These are phyloP conservation scores for Corrigiola litoralis DNA, from an alignment of 179 eudicot genomes.

Conservation along the genomic window DNA sequence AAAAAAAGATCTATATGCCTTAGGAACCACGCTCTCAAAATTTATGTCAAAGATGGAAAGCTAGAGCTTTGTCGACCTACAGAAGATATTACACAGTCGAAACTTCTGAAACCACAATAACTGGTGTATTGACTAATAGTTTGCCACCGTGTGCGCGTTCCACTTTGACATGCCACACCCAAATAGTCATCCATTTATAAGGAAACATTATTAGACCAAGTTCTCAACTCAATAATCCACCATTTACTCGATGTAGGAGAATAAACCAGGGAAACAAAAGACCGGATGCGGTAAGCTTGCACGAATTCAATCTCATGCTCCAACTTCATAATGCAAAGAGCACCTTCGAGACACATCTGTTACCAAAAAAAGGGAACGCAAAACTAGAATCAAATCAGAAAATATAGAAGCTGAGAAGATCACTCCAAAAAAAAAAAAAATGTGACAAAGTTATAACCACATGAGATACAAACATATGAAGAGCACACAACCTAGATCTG, in stretches of 20 bases:
- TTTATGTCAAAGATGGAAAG: slow-evolving; percentile 17
- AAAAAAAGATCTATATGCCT: slow-evolving; percentile 9
- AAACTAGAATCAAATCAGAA: neutral
- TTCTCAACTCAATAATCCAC: slow-evolving; percentile 20
- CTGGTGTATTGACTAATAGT: slow-evolving; percentile 6
- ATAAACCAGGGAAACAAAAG: slow-evolving; percentile 19
- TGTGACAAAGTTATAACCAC: neutral
- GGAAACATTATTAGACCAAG: slow-evolving; percentile 24
- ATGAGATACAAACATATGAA: neutral
- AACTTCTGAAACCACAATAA: slow-evolving; percentile 17
- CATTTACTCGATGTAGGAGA: slow-evolving; percentile 19
- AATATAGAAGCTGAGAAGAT: neutral
- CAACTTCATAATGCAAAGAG: slow-evolving; percentile 16
- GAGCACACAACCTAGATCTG: neutral
- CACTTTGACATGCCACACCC: slow-evolving; percentile 17
- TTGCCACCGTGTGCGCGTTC: slow-evolving; percentile 6
- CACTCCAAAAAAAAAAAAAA: no score
- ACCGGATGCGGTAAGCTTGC: slow-evolving; percentile 11
- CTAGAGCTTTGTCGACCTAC: slow-evolving; percentile 6
- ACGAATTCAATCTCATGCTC: slow-evolving; percentile 13
- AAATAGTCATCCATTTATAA: slow-evolving; percentile 13
- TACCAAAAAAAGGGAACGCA: neutral
- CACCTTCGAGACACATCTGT: slow-evolving; percentile 24
- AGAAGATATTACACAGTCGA: slow-evolving; percentile 17
- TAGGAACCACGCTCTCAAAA: slow-evolving; percentile 25